phyloP scores from a whole-genome alignment of 106 monocot species.

The Acorus gramineus region DNA sequence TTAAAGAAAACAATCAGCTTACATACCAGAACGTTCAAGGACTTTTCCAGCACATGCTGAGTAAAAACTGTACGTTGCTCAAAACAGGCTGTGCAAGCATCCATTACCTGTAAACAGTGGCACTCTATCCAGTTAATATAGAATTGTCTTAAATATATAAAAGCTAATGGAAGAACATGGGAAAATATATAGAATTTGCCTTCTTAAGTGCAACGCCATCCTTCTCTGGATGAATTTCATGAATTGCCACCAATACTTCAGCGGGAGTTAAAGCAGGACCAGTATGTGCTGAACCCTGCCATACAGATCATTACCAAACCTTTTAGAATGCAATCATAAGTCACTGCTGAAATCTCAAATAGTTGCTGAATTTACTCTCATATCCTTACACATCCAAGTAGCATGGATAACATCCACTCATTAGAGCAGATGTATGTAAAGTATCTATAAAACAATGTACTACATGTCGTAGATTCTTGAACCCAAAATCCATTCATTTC shows the following conservation, averaged over 20 bases:
- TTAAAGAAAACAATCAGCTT: not conserved
- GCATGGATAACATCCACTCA: too few relatives aligned
- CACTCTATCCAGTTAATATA: not conserved
- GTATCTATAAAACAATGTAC: too few relatives aligned
- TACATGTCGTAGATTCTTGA: too few relatives aligned
- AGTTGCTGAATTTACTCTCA: too few relatives aligned
- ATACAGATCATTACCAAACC: not conserved
- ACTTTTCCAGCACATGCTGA: conserved; percentile 78
- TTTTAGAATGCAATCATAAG: not conserved
- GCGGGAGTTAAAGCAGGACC: conserved; percentile 90
- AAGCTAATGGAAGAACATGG: not conserved
- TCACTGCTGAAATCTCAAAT: too few relatives aligned
- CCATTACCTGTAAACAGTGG: conserved; percentile 56
- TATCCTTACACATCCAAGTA: too few relatives aligned
- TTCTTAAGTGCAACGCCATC: conserved; percentile 82
- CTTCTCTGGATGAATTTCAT: conserved; percentile 78
- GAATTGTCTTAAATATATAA: not conserved
- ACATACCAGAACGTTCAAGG: conserved; percentile 75
- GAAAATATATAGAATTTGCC: conserved; percentile 15
- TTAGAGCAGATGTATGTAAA: too few relatives aligned
- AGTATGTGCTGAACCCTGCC: conserved; percentile 91
- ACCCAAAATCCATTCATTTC: too few relatives aligned
- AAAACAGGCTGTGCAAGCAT: conserved; percentile 94
- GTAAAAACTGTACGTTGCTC: conserved; percentile 98
- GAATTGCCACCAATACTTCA: conserved; percentile 93